phyloP scores from a whole-genome alignment of 2,329 filamentous ascomycete genomes.

The Aspergillus sp. region DNA sequence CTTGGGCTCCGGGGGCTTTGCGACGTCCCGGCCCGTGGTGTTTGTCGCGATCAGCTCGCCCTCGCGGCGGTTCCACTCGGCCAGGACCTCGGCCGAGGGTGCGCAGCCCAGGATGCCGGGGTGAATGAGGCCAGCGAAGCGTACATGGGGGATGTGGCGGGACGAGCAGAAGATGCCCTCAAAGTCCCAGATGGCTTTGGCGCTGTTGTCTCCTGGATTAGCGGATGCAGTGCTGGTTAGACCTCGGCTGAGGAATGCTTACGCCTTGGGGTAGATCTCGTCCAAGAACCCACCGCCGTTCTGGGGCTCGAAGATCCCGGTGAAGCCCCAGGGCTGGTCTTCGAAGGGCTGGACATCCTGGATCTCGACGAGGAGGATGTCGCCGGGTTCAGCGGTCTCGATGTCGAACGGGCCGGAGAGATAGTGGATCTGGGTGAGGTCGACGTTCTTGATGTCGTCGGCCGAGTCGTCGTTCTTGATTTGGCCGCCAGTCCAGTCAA shows the following conservation, averaged over 20 bases:
- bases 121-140: slow-evolving; percentile 86
- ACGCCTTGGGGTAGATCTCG: slow-evolving; percentile 81
- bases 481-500: slow-evolving; percentile 77
- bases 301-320: slow-evolving; percentile 72
- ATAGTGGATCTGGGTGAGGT: slow-evolving; percentile 82
- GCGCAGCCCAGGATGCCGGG: slow-evolving; percentile 90
- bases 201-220: slow-evolving; percentile 30
- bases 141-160: slow-evolving; percentile 81
- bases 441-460: slow-evolving; percentile 82
- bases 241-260: slow-evolving; percentile 27
- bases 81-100: slow-evolving; percentile 73
- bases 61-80: slow-evolving; percentile 81
- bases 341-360: slow-evolving; percentile 89
- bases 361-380: slow-evolving; percentile 83
- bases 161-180: slow-evolving; percentile 79
- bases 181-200: slow-evolving; percentile 75
- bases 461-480: slow-evolving; percentile 86
- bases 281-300: slow-evolving; percentile 91
- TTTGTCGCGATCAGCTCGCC: slow-evolving; percentile 70
- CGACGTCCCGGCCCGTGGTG: slow-evolving; percentile 68
- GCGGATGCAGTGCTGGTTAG: background rate
- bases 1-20: slow-evolving; percentile 69
- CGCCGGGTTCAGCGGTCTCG: slow-evolving; percentile 78
- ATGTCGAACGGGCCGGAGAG: slow-evolving; percentile 87
- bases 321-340: slow-evolving; percentile 87